Evolutionary conservation across 169 alveolate species (phyloP), one percentile per base, ranked within the genome.

Genomic region (Miamiensis avidus): DNA sequence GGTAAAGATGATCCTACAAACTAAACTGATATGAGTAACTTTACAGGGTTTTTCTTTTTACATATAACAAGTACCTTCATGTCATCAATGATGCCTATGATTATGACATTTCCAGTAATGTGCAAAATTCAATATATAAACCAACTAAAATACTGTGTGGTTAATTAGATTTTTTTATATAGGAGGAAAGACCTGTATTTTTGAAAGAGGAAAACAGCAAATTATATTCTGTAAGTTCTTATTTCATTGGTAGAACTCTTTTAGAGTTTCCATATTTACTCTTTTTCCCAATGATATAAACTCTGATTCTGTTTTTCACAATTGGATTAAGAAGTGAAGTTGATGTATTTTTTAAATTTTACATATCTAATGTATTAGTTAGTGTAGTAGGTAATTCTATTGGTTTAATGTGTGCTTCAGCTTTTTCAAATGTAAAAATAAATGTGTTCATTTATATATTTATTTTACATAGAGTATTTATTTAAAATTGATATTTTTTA

Each of bases 381-480:
- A 30, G 65, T 76, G 34, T 34, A 75, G 26, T 72, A 49, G 93
- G 89, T 27, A 28, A 28, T 76, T 31, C 31, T 1, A 49, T 65
- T 65, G 93, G 93, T n/a, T 83, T 33, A 31, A 31, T 87, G 0
- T 65, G 75, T 29, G 78, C 76, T 0, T 74, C 78, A 26, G 74
- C 74, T 4, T 83, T 88, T 83, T 30, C 72, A 25, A 31, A 78
- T 74, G n/a, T n/a, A n/a, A n/a, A n/a, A n/a, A n/a, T n/a, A n/a
- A n/a, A n/a, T n/a, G n/a, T n/a, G n/a, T n/a, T n/a, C n/a, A n/a
- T n/a, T n/a, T n/a, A n/a, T n/a, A n/a, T n/a, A n/a, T n/a, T n/a
- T n/a, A n/a, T n/a, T n/a, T n/a, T n/a, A n/a, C n/a, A n/a, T n/a
- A n/a, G n/a, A n/a, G n/a, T n/a, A n/a, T n/a, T n/a, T n/a, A n/a